Evolutionary conservation across 106 monocot genomes (phyloP).

Genomic region (Dendrobium officinale): DNA sequence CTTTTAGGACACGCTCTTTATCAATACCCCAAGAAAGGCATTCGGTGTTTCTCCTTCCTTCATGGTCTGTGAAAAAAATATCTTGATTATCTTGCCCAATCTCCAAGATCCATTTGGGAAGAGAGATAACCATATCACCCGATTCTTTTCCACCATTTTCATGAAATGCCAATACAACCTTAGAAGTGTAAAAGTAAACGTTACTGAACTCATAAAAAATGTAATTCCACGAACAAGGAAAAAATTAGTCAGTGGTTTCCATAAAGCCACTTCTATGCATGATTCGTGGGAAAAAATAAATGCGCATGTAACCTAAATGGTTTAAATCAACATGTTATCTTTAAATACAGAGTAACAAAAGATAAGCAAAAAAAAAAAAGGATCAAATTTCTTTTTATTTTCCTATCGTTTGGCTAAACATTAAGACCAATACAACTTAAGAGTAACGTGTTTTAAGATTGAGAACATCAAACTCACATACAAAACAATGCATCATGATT

Average conservation of each 20-base stretch:
- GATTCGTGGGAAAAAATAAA: neutral
- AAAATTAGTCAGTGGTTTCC: neutral
- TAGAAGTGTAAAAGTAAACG: neutral
- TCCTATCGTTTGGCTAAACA: neutral
- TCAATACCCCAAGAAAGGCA: constrained; percentile 97
- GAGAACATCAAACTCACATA: constrained; percentile 2
- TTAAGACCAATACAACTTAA: neutral
- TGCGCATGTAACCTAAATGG: neutral
- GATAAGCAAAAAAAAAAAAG: neutral
- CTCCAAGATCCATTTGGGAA: constrained; percentile 95
- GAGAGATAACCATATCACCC: constrained; percentile 54
- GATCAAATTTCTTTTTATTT: neutral
- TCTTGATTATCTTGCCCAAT: constrained; percentile 94
- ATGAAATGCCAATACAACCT: constrained; percentile 92
- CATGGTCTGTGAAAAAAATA: constrained; percentile 98
- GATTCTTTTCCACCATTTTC: constrained; percentile 53
- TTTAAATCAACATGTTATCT: neutral
- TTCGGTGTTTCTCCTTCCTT: constrained; percentile 82
- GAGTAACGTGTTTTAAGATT: neutral
- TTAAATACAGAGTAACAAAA: neutral
- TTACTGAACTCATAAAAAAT: neutral
- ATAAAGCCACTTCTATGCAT: neutral
- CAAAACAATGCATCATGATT: neutral
- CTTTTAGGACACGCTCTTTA: constrained; percentile 71
- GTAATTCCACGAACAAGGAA: neutral